phyloP scores from a whole-genome alignment of 148 eudicot species.

The Diospyros lotus region DNA sequence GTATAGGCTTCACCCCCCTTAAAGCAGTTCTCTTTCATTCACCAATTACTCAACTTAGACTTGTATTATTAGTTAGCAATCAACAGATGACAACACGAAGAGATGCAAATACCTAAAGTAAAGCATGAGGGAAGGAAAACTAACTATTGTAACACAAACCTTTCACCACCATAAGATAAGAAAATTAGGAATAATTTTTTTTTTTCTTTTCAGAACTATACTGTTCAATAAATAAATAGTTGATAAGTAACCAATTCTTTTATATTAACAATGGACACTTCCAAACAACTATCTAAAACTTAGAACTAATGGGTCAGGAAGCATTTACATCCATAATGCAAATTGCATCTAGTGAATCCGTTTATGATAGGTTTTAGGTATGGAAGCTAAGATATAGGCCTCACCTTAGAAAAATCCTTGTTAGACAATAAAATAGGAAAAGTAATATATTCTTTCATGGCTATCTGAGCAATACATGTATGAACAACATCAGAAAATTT shows the following conservation, averaged over 20 bases:
- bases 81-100: neutral
- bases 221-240: neutral
- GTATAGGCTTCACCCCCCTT: too few relatives aligned
- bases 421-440: constrained; percentile 70
- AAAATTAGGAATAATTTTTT: neutral
- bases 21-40: too few relatives aligned
- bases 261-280: neutral
- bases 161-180: neutral
- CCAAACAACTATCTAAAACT: too few relatives aligned
- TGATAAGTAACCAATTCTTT: neutral
- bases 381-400: neutral
- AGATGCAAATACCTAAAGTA: neutral
- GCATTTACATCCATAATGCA: neutral
- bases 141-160: neutral
- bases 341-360: neutral
- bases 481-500: constrained; percentile 27
- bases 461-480: constrained; percentile 27
- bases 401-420: constrained; percentile 64
- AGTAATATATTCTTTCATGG: constrained; percentile 59
- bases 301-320: neutral
- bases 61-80: neutral
- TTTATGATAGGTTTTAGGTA: neutral
- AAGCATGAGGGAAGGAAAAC: neutral
- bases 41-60: too few relatives aligned
- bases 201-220: neutral